A percentile compares a stretch with the other conserved stretches of the same genome.
Evolutionary conservation across 441 rosid species (phyloP).

Genomic region (Codiaeum variegatum): DNA sequence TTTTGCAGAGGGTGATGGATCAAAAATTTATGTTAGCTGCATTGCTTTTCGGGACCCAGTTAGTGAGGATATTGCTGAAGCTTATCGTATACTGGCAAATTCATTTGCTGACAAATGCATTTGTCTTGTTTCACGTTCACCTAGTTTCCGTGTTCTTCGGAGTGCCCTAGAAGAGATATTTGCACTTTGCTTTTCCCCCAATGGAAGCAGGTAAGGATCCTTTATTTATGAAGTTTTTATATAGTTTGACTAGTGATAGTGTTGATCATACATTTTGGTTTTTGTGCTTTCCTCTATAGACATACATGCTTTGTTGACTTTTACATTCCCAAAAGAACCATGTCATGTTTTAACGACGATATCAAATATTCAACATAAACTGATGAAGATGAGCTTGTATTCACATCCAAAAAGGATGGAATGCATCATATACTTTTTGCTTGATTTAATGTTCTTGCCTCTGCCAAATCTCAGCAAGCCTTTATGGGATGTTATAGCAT

Average conservation of each 20-base stretch:
- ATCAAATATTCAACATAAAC: too few species aligned
- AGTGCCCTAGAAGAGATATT: slow-evolving; percentile 79
- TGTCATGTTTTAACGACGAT: too few species aligned
- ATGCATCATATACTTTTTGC: slow-evolving; percentile 18
- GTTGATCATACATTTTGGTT: not conserved
- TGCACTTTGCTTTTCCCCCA: slow-evolving; percentile 79
- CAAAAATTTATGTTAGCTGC: slow-evolving; percentile 94
- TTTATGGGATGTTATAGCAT: slow-evolving; percentile 79
- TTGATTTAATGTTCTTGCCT: slow-evolving; percentile 35
- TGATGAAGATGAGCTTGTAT: too few species aligned
- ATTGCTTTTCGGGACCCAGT: slow-evolving; percentile 93
- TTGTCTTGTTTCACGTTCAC: slow-evolving; percentile 87
- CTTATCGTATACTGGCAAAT: slow-evolving; percentile 73
- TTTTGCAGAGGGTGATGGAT: slow-evolving; percentile 94
- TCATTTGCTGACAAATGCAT: slow-evolving; percentile 94
- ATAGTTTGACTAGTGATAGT: not conserved
- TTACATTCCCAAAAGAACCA: not conserved
- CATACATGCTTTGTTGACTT: not conserved
- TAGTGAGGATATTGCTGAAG: slow-evolving; percentile 90
- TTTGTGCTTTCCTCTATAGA: not conserved
- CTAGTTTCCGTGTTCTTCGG: slow-evolving; percentile 72
- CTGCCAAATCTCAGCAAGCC: slow-evolving; percentile 79
- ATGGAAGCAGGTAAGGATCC: slow-evolving; percentile 71
- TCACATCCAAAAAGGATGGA: slow-evolving; percentile 8
- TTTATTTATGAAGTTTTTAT: slow-evolving; percentile 12